phyloP scores from a whole-genome alignment of 441 rosid species.

The Eutrema salsugineum region DNA sequence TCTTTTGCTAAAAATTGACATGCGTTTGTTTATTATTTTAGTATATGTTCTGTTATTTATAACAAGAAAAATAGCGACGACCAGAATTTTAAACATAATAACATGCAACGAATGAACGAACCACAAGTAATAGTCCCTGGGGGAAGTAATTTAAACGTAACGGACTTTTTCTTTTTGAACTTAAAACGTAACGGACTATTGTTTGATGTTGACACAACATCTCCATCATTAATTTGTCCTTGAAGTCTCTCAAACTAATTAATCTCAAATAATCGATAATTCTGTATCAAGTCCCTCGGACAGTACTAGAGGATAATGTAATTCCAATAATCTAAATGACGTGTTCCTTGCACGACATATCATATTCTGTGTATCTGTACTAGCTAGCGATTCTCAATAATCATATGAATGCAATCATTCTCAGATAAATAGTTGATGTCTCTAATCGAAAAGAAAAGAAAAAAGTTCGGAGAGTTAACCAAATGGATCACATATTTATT shows the following conservation, averaged over 20 bases:
- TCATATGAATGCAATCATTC: not conserved
- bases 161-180: not conserved
- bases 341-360: not conserved
- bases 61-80: slow-evolving; percentile 6
- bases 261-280: not conserved
- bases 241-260: not conserved
- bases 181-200: slow-evolving; percentile 12
- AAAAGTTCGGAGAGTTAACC: not conserved
- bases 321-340: not conserved
- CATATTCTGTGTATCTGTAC: not conserved
- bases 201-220: slow-evolving; percentile 16
- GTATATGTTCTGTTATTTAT: not conserved
- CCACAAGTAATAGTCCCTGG: not conserved
- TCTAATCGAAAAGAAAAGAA: not conserved
- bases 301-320: not conserved
- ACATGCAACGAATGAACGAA: not conserved
- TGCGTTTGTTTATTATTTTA: not conserved
- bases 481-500: not conserved
- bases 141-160: slow-evolving; percentile 1
- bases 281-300: not conserved
- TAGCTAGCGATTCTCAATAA: not conserved
- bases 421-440: not conserved
- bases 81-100: no score
- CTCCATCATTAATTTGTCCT: slow-evolving; percentile 4
- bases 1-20: not conserved